Percentiles rank a stretch among this genome's conserved stretches.
Conservation (phyloP, 257 asterid genomes). For the Primulina huaijiensis region DNA sequence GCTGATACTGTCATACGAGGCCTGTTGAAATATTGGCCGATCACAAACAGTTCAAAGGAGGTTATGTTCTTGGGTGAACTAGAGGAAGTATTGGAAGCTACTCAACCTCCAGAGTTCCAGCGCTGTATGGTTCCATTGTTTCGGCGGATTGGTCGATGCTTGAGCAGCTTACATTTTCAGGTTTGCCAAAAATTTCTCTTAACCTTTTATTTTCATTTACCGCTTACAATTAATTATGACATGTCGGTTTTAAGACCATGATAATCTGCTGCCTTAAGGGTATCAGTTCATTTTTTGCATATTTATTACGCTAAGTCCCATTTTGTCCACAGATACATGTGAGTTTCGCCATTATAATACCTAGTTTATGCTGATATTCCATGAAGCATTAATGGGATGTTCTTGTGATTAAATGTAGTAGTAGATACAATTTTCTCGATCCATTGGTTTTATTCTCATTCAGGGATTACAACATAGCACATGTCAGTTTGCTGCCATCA, state of each 20-base stretch:
- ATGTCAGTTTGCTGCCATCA: neutral
- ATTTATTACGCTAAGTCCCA: neutral
- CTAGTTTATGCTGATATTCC: neutral
- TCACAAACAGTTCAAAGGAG: constrained; percentile 66
- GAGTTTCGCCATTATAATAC: neutral
- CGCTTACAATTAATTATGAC: constrained; percentile 13
- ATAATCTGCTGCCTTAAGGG: neutral
- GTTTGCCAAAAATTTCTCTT: constrained; percentile 22
- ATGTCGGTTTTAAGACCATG: neutral
- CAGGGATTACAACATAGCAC: neutral
- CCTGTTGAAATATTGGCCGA: constrained; percentile 54
- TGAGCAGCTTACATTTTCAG: constrained; percentile 59
- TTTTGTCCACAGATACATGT: neutral
- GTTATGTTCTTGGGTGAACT: constrained; percentile 61
- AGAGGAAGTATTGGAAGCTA: constrained; percentile 57
- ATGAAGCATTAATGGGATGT: neutral
- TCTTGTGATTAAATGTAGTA: neutral
- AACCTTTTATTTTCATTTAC: neutral
- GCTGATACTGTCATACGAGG: constrained; percentile 58
- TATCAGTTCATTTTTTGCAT: neutral
- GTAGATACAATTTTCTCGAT: neutral
- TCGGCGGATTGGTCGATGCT: constrained; percentile 42
- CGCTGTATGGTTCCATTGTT: constrained; percentile 58
- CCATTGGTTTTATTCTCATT: neutral
- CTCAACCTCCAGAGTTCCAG: constrained; percentile 55